Conservation (phyloP, 345 rosid species). For the Hibiscus mutabilis region DNA sequence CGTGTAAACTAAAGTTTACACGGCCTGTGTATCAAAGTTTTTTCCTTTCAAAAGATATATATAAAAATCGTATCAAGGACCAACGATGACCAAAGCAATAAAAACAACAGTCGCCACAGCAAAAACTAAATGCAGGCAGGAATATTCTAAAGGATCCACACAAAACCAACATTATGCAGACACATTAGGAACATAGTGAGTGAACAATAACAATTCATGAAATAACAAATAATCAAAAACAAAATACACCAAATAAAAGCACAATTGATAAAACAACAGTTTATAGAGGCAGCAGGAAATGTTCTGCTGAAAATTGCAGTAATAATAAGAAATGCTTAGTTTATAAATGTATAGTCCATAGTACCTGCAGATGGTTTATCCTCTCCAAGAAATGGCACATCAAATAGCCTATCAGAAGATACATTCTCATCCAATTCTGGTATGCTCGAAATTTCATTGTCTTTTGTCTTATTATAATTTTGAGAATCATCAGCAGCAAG, state of each 20-base stretch:
- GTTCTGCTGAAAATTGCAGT: neutral
- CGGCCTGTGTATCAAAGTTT: no score
- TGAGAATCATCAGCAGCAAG: slow-evolving; percentile 40
- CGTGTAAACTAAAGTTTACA: no score
- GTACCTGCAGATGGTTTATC: slow-evolving; percentile 67
- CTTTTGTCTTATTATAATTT: slow-evolving; percentile 41
- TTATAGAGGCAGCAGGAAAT: neutral
- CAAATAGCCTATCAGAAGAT: slow-evolving; percentile 50
- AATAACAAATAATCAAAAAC: neutral
- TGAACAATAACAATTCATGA: neutral
- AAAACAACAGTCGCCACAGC: neutral
- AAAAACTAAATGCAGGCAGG: neutral
- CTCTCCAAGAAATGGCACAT: slow-evolving; percentile 76
- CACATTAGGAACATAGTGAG: neutral
- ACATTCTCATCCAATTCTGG: slow-evolving; percentile 44
- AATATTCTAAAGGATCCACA: neutral
- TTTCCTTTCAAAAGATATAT: no score
- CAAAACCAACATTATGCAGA: neutral
- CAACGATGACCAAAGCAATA: neutral
- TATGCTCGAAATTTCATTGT: slow-evolving; percentile 43
- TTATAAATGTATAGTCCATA: slow-evolving; percentile 4
- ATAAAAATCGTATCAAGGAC: neutral
- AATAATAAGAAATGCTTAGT: neutral
- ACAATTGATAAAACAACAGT: neutral
- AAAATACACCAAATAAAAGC: neutral